Evolutionary conservation across 441 rosid genomes (phyloP).

Genomic region (Croton setiger): DNA sequence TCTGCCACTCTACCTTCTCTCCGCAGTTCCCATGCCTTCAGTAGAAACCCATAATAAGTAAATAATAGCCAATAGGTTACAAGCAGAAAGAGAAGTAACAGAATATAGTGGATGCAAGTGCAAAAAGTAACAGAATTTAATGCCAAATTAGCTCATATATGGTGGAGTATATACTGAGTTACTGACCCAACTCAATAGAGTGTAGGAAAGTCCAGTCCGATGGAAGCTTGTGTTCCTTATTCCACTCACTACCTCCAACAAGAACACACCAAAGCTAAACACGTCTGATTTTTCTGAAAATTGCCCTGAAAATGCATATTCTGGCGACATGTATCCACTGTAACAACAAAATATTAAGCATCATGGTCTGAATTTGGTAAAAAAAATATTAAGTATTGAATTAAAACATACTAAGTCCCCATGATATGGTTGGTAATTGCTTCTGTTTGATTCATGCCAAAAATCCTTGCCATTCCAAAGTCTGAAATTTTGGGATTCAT

Average conservation of each 20-base stretch:
- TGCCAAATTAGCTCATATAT: neutral
- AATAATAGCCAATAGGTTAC: no score
- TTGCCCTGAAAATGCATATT: constrained; percentile 16
- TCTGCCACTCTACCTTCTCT: constrained; percentile 9
- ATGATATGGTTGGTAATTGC: constrained; percentile 11
- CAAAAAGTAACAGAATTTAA: no score
- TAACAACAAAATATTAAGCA: neutral
- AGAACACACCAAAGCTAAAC: constrained; percentile 14
- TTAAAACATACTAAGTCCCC: constrained; percentile 16
- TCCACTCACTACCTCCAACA: constrained; percentile 13
- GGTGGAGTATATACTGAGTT: neutral
- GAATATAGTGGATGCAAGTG: no score
- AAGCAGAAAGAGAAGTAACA: no score
- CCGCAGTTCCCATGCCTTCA: constrained; percentile 11
- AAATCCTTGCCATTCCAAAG: constrained; percentile 14
- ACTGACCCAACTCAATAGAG: constrained; percentile 13
- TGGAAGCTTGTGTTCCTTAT: constrained; percentile 15
- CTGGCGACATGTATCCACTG: constrained; percentile 18
- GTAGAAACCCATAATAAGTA: no score
- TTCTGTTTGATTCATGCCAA: constrained; percentile 5
- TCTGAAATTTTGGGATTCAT: constrained; percentile 19
- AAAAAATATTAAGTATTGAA: no score
- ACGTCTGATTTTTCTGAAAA: constrained; percentile 13
- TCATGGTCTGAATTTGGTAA: no score
- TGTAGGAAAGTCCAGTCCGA: constrained; percentile 13